Percentiles rank a stretch among this genome's conserved stretches.
Conservation (phyloP, 306 rosid genomes). For the Pueraria montana region DNA sequence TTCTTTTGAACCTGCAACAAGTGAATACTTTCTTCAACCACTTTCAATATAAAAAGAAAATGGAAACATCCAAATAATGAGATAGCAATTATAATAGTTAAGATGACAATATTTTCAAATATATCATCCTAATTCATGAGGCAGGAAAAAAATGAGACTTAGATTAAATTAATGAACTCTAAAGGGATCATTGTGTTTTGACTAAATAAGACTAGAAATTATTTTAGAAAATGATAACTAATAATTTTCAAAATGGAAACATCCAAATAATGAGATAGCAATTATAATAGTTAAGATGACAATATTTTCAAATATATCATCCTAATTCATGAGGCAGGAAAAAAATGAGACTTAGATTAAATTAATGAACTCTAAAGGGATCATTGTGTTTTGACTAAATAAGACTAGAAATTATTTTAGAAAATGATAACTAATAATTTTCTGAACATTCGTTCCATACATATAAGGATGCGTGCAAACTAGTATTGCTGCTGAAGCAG, state of each 20-base stretch:
- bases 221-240: slow-evolving; percentile 1
- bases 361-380: not conserved
- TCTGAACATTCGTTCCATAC: slow-evolving; percentile 29
- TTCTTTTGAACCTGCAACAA: slow-evolving; percentile 67
- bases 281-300: slow-evolving; percentile 21
- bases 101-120: slow-evolving; percentile 17
- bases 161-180: slow-evolving; percentile 6
- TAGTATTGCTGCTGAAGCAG: slow-evolving; percentile 8
- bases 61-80: slow-evolving; percentile 37
- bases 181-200: no score
- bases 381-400: no score
- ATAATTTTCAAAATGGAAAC: slow-evolving; percentile 34
- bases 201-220: slow-evolving; percentile 17
- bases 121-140: slow-evolving; percentile 35
- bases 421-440: slow-evolving; percentile 4
- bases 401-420: slow-evolving; percentile 5
- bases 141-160: slow-evolving; percentile 12
- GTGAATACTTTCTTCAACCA: slow-evolving; percentile 42
- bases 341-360: slow-evolving; percentile 1
- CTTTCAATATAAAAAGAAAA: slow-evolving; percentile 24
- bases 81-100: slow-evolving; percentile 21
- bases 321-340: slow-evolving; percentile 32
- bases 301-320: slow-evolving; percentile 9
- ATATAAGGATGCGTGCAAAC: slow-evolving; percentile 21
- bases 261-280: slow-evolving; percentile 36